These are phyloP conservation scores for Biscogniauxia mediterranea DNA, from an alignment of 2,329 filamentous ascomycete genomes.

Conservation along the genomic window DNA sequence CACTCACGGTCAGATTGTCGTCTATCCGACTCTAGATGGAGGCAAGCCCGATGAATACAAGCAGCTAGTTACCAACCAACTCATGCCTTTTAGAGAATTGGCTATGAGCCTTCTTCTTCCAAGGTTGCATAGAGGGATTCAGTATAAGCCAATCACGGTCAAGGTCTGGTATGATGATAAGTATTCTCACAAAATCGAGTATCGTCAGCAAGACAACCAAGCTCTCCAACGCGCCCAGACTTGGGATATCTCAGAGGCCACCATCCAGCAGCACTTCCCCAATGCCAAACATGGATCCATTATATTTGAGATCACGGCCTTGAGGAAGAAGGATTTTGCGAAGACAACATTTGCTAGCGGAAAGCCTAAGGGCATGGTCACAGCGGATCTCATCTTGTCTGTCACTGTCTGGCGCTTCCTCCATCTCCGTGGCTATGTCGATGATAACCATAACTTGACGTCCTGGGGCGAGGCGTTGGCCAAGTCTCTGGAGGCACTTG, in stretches of 20 bases:
- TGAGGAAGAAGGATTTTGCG: constrained; percentile 69
- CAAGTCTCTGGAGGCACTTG: constrained; percentile 62
- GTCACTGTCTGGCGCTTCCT: constrained; percentile 87
- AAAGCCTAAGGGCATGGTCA: constrained; percentile 59
- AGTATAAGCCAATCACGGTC: constrained; percentile 73
- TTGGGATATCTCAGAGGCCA: constrained; percentile 72
- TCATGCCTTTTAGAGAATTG: constrained; percentile 73
- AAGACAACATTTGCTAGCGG: constrained; percentile 64
- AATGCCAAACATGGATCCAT: constrained; percentile 45
- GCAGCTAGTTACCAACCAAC: constrained; percentile 69
- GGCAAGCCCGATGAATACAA: constrained; percentile 78
- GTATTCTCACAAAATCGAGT: constrained; percentile 66
- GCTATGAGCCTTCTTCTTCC: constrained; percentile 76
- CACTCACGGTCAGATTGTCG: constrained; percentile 72
- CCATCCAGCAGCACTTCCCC: constrained; percentile 49
- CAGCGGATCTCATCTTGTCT: constrained; percentile 62
- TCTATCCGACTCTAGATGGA: constrained; percentile 83
- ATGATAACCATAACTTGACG: constrained; percentile 76
- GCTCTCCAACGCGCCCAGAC: constrained; percentile 47
- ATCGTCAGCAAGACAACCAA: constrained; percentile 49
- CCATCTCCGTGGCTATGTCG: constrained; percentile 82
- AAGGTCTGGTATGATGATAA: constrained; percentile 80
- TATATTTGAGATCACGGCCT: constrained; percentile 62
- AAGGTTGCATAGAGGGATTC: constrained; percentile 78
- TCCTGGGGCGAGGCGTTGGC: constrained; percentile 79